Evolutionary conservation across 73 alveolate species (phyloP).

Genomic region (Uronychia setigera): DNA sequence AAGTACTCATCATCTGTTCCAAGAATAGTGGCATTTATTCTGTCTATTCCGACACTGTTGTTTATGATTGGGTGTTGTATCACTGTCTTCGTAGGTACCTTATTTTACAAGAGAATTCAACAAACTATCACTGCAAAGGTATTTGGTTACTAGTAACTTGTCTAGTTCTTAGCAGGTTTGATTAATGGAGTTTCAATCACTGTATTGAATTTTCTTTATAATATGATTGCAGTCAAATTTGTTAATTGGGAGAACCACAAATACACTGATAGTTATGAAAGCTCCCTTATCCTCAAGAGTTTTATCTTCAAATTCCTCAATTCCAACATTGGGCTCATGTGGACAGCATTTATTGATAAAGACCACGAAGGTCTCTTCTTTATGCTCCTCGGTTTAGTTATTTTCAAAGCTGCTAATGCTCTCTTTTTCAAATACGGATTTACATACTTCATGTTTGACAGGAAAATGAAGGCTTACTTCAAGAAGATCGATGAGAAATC

Average conservation of each 20-base stretch:
- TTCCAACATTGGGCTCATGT: slow-evolving; percentile 39
- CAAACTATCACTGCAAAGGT: slow-evolving; percentile 1
- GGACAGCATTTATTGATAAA: slow-evolving; percentile 41
- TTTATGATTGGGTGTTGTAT: slow-evolving; percentile 36
- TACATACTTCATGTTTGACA: neutral
- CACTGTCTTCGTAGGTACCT: slow-evolving; percentile 23
- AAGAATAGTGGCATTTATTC: neutral
- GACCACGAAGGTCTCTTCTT: slow-evolving; percentile 23
- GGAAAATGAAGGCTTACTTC: neutral
- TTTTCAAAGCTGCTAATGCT: slow-evolving; percentile 6
- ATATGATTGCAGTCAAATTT: slow-evolving; percentile 13
- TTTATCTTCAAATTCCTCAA: slow-evolving; percentile 43
- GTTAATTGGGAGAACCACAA: slow-evolving; percentile 49
- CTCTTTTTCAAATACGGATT: neutral
- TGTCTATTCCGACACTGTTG: slow-evolving; percentile 22
- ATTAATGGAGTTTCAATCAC: slow-evolving; percentile 43
- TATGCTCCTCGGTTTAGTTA: slow-evolving; percentile 30
- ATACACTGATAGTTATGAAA: slow-evolving; percentile 42
- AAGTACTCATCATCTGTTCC: slow-evolving; percentile 15
- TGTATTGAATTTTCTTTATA: slow-evolving; percentile 33
- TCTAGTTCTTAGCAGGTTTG: slow-evolving; percentile 29
- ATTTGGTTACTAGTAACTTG: neutral
- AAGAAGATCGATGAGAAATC: neutral
- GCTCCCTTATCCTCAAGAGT: slow-evolving; percentile 30
- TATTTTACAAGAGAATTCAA: slow-evolving; percentile 5